phyloP scores from a whole-genome alignment of 1,284 basidiomycete genomes.

The Ustilago loliicola region DNA sequence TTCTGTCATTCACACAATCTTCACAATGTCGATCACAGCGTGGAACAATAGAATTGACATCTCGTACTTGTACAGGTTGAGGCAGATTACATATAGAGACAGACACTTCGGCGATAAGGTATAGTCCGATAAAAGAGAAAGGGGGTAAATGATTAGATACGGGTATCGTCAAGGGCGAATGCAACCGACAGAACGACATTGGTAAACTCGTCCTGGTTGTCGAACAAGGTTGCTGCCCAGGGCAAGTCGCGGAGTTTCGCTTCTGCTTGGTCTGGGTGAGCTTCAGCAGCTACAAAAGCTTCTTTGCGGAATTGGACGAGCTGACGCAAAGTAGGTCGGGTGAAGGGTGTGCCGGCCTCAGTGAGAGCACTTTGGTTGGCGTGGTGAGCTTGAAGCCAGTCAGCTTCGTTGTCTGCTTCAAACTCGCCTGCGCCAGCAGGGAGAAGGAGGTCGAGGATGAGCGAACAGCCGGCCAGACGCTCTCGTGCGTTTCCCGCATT shows the following conservation, averaged over 20 bases:
- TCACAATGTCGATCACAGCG: not conserved
- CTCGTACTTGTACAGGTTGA: not conserved
- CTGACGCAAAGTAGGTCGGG: conserved; percentile 45
- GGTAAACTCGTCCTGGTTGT: conserved; percentile 60
- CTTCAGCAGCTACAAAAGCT: not conserved
- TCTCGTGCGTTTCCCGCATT: conserved; percentile 37
- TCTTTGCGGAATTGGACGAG: conserved; percentile 47
- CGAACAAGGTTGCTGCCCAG: conserved; percentile 42
- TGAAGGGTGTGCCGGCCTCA: conserved; percentile 31
- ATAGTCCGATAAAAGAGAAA: conserved; percentile 14
- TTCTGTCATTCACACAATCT: no score
- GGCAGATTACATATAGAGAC: not conserved
- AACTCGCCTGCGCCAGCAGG: conserved; percentile 60
- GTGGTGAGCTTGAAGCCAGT: conserved; percentile 46
- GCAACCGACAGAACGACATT: conserved; percentile 60
- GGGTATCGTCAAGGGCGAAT: conserved; percentile 57
- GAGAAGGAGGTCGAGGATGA: conserved; percentile 57
- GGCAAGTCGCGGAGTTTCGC: conserved; percentile 37
- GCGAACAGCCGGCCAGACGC: conserved; percentile 48
- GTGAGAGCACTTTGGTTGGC: conserved; percentile 27
- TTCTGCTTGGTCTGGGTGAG: conserved; percentile 14
- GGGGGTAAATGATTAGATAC: conserved; percentile 10
- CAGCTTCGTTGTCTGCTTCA: conserved; percentile 55
- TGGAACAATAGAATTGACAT: not conserved
- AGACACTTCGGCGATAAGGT: conserved; percentile 12